Base-by-base conservation (phyloP, 2,329 filamentous ascomycete genomes). In the Amphichorda felina region DNA sequence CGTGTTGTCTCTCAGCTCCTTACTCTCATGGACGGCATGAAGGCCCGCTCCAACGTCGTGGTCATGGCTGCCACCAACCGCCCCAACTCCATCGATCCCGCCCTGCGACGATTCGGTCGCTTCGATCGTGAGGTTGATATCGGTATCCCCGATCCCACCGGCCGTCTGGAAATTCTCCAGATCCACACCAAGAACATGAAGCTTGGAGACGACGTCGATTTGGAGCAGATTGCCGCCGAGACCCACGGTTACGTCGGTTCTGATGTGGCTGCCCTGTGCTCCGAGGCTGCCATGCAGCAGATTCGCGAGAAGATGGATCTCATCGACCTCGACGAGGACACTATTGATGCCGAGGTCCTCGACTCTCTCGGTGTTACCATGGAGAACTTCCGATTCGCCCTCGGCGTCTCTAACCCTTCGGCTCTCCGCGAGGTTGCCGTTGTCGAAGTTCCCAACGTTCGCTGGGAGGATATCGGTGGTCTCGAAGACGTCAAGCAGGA, bases 101-200 rank as follows among this genome's bases (percentile, higher is more conserved):
- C 91, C 40, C 82, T 98, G 39, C 86, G 89, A 66, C 89, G 91
- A 61, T 96, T 94, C 64, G 91, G 91, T 44, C 91, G 91, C 63
- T 96, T 98, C 69, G 91, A 98, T 60, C 91, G 91, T 60, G 91
- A 96, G 63, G 89, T 98, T 45, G 91, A 98, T 56, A 95, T 98
- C 54, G 88, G 89, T 54, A 94, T 96, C 47, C 91, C 91, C 36
- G 91, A 96, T 66, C 91, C 91, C 35, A 96, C 89, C 50, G 91
- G 91, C 44, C 91, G 91, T 74, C 82, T 98, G 26, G 91, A 98
- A 73, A 96, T 98, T 55, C 79, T 98, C 41, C 86, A 94, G 64
- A 98, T 98, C 48, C 91, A 98, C 75, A 98, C 91, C 63, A 98
- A 98, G 82, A 98, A 98, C 76, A 98, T 98, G 91, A 98, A 98